Evolutionary conservation across 331 rosid genomes (phyloP), one percentile per base, ranked within the genome.

Genomic region (Dryas integrifolia): DNA sequence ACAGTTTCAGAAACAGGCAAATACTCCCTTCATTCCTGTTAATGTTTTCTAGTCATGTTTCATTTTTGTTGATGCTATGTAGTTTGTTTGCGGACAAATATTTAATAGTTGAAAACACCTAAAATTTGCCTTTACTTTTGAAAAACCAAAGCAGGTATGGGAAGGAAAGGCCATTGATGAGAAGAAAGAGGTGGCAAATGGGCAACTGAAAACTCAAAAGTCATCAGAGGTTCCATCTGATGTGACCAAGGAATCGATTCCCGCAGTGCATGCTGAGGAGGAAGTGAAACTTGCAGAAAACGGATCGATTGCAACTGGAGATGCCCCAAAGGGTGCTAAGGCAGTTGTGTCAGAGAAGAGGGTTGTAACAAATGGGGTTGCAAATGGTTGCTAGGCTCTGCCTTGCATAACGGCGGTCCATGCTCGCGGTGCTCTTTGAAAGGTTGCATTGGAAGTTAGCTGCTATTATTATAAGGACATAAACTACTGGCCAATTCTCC

Each of bases 1-100:
- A 70, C 98, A 88, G 63, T 90, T 16, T 77, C 89, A 87, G 73
- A 92, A 86, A 76, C 98, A 92, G 96, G 96, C 51, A 79, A 53
- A 76, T 13, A 14, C 35, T 41, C 2, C 14, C 4, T 41, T 5
- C n/a, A 14, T 9, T 10, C 50, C 9, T 14, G 8, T 16, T 9
- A 18, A 44, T 38, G 40, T 14, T 14, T 15, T 4, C 1, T 0
- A 4, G 6, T 45, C 0, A n/a, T 26, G 6, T 39, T 7, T 18
- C 24, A 41, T 43, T 21, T 13, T 8, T 40, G 6, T 40, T 39
- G 51, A 4, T 14, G n/a, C 9, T 47, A 30, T 30, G 35, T 30
- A 30, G 35, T 30, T 30, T 30, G 35, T 30, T 30, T 30, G 35
- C 35, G 3, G 40, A 48, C 4, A 9, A 7, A 51, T 38, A 30